Evolutionary conservation across 768 basidiomycete genomes (phyloP).

Genomic region (Amylocystis lapponica): DNA sequence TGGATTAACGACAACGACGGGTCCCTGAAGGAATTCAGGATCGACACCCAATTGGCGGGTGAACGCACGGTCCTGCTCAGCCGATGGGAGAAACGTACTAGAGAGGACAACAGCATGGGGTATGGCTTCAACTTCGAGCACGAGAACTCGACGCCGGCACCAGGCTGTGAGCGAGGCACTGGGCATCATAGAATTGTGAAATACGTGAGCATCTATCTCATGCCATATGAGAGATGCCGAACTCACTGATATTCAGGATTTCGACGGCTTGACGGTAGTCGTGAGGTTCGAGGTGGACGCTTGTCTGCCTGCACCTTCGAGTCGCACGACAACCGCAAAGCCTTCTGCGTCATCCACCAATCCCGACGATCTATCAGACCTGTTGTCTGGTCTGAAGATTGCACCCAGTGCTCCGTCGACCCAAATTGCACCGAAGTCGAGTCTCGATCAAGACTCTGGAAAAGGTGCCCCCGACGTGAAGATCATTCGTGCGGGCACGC

Average conservation of each 20-base stretch:
- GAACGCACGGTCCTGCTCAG: slow-evolving; percentile 53
- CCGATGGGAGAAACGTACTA: slow-evolving; percentile 44
- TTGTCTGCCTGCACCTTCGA: slow-evolving; percentile 8
- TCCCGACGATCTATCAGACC: slow-evolving; percentile 17
- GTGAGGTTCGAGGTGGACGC: slow-evolving; percentile 26
- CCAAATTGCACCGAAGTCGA: no score
- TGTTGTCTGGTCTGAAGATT: slow-evolving; percentile 13
- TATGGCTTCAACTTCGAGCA: slow-evolving; percentile 60
- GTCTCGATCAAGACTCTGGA: neutral
- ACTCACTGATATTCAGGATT: slow-evolving; percentile 9
- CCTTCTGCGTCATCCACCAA: neutral
- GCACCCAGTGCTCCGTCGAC: neutral
- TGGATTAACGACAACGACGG: slow-evolving; percentile 35
- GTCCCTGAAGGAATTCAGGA: slow-evolving; percentile 46
- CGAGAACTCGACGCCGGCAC: slow-evolving; percentile 10
- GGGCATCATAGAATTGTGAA: slow-evolving; percentile 20
- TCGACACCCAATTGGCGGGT: slow-evolving; percentile 62
- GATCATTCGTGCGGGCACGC: slow-evolving; percentile 19
- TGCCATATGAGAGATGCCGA: neutral
- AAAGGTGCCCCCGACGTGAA: slow-evolving; percentile 11
- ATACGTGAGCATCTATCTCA: slow-evolving; percentile 13
- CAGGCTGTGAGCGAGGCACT: slow-evolving; percentile 11
- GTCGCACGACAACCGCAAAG: neutral
- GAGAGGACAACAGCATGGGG: slow-evolving; percentile 24
- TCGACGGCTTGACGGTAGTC: slow-evolving; percentile 18